Percentiles rank a stretch among this genome's conserved stretches.
These are phyloP conservation scores for Acrodontium crateriforme DNA, from an alignment of 2,329 filamentous ascomycete species.

Conservation along the genomic window DNA sequence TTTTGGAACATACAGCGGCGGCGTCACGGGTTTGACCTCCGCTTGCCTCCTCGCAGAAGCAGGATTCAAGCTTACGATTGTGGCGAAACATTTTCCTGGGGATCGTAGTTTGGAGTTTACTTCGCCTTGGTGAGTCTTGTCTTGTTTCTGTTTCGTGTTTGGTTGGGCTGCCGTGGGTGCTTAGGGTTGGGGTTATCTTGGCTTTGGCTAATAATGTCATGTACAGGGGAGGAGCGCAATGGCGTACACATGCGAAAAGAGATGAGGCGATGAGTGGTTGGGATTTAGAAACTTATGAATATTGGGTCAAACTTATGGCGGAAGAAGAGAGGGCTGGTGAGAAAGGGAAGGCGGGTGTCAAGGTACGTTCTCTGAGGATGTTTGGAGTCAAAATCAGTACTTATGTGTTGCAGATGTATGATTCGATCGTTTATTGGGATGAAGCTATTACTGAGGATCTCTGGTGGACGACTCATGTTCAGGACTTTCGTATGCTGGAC, in stretches of 20 bases:
- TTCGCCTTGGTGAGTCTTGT: constrained; percentile 26
- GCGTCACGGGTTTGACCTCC: constrained; percentile 34
- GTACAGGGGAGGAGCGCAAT: constrained; percentile 35
- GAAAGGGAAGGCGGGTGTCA: constrained; percentile 13
- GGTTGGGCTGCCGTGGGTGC: not conserved
- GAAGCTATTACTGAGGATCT: constrained; percentile 13
- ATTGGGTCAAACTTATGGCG: constrained; percentile 25
- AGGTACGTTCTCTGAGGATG: constrained; percentile 6
- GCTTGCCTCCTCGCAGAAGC: constrained; percentile 29
- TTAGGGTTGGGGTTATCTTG: not conserved
- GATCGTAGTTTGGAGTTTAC: constrained; percentile 30
- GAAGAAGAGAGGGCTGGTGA: constrained; percentile 15
- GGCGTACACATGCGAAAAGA: constrained; percentile 28
- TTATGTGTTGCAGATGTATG: constrained; percentile 8
- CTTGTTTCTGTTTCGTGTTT: not conserved
- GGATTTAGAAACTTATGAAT: constrained; percentile 30
- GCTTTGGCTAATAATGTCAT: not conserved
- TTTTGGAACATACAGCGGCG: constrained; percentile 22
- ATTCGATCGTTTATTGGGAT: constrained; percentile 20
- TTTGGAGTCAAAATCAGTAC: not conserved
- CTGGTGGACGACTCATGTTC: constrained; percentile 28
- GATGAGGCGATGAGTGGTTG: constrained; percentile 24
- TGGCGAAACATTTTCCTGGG: constrained; percentile 31
- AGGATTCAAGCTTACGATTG: constrained; percentile 28
- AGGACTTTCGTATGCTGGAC: constrained; percentile 17